phyloP scores from a whole-genome alignment of 371 early-diverging fungal genomes.

The Mortierella sp. region DNA sequence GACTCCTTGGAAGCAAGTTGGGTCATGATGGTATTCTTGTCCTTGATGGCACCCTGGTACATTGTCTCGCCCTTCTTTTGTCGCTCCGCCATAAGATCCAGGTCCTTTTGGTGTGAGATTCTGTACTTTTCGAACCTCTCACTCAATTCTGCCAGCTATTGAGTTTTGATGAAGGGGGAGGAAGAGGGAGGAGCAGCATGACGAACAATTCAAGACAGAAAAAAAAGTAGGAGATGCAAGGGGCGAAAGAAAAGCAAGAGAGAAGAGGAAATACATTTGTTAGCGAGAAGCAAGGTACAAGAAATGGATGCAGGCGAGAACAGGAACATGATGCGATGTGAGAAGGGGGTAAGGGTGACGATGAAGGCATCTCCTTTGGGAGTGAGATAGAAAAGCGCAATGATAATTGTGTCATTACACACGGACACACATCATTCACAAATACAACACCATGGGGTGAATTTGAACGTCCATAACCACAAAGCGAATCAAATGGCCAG shows the following conservation, averaged over 20 bases:
- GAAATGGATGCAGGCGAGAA: neutral
- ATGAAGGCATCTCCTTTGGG: neutral
- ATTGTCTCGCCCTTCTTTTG: slow-evolving; percentile 44
- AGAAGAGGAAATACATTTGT: neutral
- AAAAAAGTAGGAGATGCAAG: neutral
- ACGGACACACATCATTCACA: neutral
- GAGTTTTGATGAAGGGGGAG: neutral
- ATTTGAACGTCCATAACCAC: neutral
- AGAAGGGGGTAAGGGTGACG: neutral
- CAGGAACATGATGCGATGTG: neutral
- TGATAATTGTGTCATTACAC: neutral
- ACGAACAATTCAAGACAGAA: neutral
- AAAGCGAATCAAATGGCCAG: neutral
- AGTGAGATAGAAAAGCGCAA: neutral
- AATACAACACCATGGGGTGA: slow-evolving; percentile 5
- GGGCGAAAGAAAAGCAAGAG: neutral
- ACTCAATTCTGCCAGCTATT: slow-evolving; percentile 43
- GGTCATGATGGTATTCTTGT: slow-evolving; percentile 42
- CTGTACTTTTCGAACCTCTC: slow-evolving; percentile 47
- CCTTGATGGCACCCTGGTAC: slow-evolving; percentile 52
- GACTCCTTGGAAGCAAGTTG: slow-evolving; percentile 45
- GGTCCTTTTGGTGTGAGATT: slow-evolving; percentile 40
- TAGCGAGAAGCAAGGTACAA: neutral
- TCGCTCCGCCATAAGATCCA: slow-evolving; percentile 40
- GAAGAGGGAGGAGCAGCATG: neutral